Base-by-base conservation (phyloP, 2,329 filamentous ascomycete genomes). In the Rugonectria rugulosa region DNA sequence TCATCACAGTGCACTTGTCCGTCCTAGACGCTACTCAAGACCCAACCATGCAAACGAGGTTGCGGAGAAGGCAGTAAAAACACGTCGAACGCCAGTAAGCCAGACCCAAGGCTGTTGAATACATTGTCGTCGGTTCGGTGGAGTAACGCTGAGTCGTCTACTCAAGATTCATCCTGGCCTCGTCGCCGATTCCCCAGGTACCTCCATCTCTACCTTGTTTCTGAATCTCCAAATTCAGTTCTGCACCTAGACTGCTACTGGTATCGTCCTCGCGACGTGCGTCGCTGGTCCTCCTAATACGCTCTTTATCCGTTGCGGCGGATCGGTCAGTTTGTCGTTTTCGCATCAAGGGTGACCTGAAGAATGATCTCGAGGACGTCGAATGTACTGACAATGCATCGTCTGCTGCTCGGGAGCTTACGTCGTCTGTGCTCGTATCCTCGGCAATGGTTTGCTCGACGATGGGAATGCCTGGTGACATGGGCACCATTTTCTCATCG, bases 131-230 rank as follows among this genome's bases (percentile, higher is more conserved):
- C 17, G 17, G 19, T 42, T 37, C 32, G 21, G 20, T 50, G 37
- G 50, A 50, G 52, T n/a, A 19, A 12, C 32, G 17, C 21, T 32
- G 41, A n/a, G n/a, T n/a, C n/a, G n/a, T n/a, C 66, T 56, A 67
- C 55, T 94, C 91, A 63, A 96, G 76, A 26, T 87, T 89, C 89
- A 96, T 95, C 67, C 88, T 82, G 20, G 89, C 86, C 68, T 96
- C 92, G 70, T 97, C 92, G 1, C 90, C 90, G 44, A 96, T 83
- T 0, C 91, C 90, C 87, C 92, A 92, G 66, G 85, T 83, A 3
- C 74, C 82, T 63, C 77, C 87, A 63, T 82, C 85, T 67, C 75
- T 77, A 61, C 79, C 73, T 60, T 80, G 70, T 62, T 80, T 78
- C 72, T 86, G 77, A 66, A 84, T 74, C 71, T 83, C 77, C 42